Percentiles rank a stretch among this genome's conserved stretches.
These are phyloP conservation scores for Ophiostoma sp. DNA, from an alignment of 2,329 filamentous ascomycete species.

Conservation along the genomic window DNA sequence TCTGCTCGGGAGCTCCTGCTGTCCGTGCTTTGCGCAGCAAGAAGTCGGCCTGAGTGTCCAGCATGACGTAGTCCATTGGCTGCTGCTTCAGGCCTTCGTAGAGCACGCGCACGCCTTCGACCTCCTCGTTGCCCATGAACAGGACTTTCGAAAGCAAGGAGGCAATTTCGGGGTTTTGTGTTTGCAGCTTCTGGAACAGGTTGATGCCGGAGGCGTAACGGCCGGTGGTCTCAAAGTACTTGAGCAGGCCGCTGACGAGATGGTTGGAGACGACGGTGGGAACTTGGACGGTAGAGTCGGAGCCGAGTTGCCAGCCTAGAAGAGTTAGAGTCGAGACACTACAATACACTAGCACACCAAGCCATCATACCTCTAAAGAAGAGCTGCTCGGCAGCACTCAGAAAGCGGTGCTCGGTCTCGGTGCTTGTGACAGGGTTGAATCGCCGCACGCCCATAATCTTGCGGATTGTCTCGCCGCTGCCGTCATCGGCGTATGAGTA, in stretches of 20 bases:
- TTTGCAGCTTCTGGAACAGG: slow-evolving; percentile 89
- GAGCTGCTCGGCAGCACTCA: slow-evolving; percentile 86
- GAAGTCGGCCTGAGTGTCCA: slow-evolving; percentile 91
- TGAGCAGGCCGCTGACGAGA: slow-evolving; percentile 83
- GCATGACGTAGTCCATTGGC: slow-evolving; percentile 95
- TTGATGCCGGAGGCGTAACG: slow-evolving; percentile 95
- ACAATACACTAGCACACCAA: background rate
- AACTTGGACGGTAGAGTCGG: slow-evolving; percentile 94
- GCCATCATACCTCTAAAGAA: slow-evolving; percentile 76
- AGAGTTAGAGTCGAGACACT: background rate
- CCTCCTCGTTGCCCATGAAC: slow-evolving; percentile 93
- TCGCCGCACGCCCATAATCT: slow-evolving; percentile 91
- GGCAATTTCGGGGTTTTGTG: slow-evolving; percentile 86
- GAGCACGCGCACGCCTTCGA: slow-evolving; percentile 84
- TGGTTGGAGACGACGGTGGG: slow-evolving; percentile 96
- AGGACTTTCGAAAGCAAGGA: slow-evolving; percentile 86
- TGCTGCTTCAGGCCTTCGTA: slow-evolving; percentile 84
- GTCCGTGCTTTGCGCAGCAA: slow-evolving; percentile 72
- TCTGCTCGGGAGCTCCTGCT: slow-evolving; percentile 49
- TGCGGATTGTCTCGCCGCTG: slow-evolving; percentile 87
- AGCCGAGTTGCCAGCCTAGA: slow-evolving; percentile 89
- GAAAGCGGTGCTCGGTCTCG: slow-evolving; percentile 94
- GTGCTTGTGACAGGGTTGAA: slow-evolving; percentile 98
- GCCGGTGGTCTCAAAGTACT: slow-evolving; percentile 93
- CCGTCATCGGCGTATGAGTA: slow-evolving; percentile 97